Evolutionary conservation across 2,329 filamentous ascomycete genomes (phyloP), one percentile per base, ranked within the genome.

Genomic region (Scedosporium minutisporum): DNA sequence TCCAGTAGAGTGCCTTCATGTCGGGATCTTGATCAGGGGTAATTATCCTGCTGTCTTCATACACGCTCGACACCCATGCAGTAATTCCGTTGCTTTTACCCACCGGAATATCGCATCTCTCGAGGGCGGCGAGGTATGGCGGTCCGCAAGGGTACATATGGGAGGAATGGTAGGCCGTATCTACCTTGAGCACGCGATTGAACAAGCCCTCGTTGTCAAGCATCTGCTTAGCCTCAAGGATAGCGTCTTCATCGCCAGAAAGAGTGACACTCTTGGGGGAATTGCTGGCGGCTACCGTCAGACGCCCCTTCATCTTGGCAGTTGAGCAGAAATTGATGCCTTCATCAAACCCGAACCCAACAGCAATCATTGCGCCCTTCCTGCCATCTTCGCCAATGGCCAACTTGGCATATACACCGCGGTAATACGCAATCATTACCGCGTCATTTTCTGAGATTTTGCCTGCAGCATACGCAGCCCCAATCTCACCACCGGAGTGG

Each of bases 401-500:
- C 10, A 65, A 25, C 0, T 53, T 51, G 0, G 66, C 58, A 18
- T 65, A 65, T 9, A 63, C 55, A 18, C 72, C 74, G 33, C 73
- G 68, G 55, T 69, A 70, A 63, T 73, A 76, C 0, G 73, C 68
- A 7, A 71, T 65, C 4, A 66, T 66, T 25, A 74, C 68, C 9
- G 72, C 73, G n/a, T 70, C 66, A 3, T 66, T 65, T 41, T 67
- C 58, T 1, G 67, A 64, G 14, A 71, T 25, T 1, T 62, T 63
- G 4, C 65, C 66, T 1, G 68, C 66, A 16, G 65, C 65, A 60
- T 74, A 76, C 1, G 74, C 75, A n/a, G 75, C 75, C 7, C 71
- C 71, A 58, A 77, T 75, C 64, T 77, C 75, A 12, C 75, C 75
- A 18, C 69, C 72, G 0, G 73, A 76, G 62, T 77, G 75, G 1